Base-by-base conservation (phyloP, 768 basidiomycete genomes). In the Gautieria morchelliformis region DNA sequence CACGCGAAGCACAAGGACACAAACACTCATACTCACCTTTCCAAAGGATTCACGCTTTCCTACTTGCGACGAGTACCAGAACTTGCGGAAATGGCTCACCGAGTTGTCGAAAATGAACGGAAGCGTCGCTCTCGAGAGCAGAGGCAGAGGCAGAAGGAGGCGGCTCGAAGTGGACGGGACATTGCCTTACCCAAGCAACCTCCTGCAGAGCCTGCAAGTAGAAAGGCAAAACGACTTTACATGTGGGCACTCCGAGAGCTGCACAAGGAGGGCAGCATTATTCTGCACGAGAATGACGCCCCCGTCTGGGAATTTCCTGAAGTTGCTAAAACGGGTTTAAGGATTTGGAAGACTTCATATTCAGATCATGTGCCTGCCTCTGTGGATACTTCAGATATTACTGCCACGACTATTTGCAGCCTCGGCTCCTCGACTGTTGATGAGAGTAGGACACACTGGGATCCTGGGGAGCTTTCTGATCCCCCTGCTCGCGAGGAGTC, bases 61-160 rank as follows among this genome's bases (percentile, higher is more conserved):
- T 83, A 89, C 63, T 75, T 91, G 2, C 80, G 87, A 7, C 84
- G 88, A 47, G 84, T 90, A 0, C 86, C 87, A 9, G 88, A 87
- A 62, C 74, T 91, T 3, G 72, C 78, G 0, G 72, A 79, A 12
- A 73, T 91, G 56, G 87, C 87, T 5, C 70, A 74, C 22, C 74
- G 83, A 10, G 82, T 90, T 1, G 83, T 85, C 11, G 72, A 78
- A 44, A 80, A 82, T 1, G 86, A 86, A 52, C 69, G 70, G 3
- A 79, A 77, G 60, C 75, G 81, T 14, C 75, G 80, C n/a, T 68
- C 70, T 14, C 75, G 77, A 45, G 79, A 76, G 20, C 77, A 77
- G 53, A 69, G 70, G 32, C 76, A 78, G 65, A 74, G 71, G 58
- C 62, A 66, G 32, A 76, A 74, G 59, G 72, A 63, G 61, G 40